Evolutionary conservation across 164 flowering plant species (phyloP).

Genomic region (Vitis amurensis): DNA sequence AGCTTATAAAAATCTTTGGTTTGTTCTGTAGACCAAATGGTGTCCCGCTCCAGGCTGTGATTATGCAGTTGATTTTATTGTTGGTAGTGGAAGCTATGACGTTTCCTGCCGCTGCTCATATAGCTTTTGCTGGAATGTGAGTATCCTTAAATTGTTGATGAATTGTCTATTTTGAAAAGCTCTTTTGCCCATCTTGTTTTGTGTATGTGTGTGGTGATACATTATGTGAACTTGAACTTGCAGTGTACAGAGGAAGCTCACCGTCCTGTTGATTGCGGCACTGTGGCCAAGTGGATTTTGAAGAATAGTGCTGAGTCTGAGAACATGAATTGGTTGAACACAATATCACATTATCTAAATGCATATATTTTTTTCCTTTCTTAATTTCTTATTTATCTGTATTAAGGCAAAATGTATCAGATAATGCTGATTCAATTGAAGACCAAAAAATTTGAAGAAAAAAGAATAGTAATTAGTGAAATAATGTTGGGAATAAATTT

Average conservation of each 20-base stretch:
- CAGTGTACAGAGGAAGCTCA: conserved; percentile 67
- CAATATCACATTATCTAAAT: conserved; percentile 3
- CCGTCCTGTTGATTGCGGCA: conserved; percentile 59
- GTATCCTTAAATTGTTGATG: not conserved
- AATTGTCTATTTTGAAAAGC: not conserved
- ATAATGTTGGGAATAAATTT: too few relatives aligned
- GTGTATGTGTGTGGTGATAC: not conserved
- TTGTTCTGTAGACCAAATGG: conserved; percentile 43
- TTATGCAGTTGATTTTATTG: conserved; percentile 44
- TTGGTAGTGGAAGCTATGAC: conserved; percentile 43
- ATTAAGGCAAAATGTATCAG: too few relatives aligned
- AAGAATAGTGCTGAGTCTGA: conserved; percentile 59
- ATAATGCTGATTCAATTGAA: too few relatives aligned
- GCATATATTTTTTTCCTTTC: too few relatives aligned
- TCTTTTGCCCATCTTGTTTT: not conserved
- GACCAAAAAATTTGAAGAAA: too few relatives aligned
- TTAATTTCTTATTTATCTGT: too few relatives aligned
- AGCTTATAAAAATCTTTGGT: not conserved
- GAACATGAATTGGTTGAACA: conserved; percentile 52
- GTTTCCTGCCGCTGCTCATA: conserved; percentile 47
- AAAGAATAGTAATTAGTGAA: too few relatives aligned
- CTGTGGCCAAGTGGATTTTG: conserved; percentile 52
- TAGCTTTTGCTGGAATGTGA: conserved; percentile 59
- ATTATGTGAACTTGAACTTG: conserved; percentile 6
- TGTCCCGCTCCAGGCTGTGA: conserved; percentile 68